phyloP scores from a whole-genome alignment of 805 yeast genomes.

The Kuraishia capsulata region DNA sequence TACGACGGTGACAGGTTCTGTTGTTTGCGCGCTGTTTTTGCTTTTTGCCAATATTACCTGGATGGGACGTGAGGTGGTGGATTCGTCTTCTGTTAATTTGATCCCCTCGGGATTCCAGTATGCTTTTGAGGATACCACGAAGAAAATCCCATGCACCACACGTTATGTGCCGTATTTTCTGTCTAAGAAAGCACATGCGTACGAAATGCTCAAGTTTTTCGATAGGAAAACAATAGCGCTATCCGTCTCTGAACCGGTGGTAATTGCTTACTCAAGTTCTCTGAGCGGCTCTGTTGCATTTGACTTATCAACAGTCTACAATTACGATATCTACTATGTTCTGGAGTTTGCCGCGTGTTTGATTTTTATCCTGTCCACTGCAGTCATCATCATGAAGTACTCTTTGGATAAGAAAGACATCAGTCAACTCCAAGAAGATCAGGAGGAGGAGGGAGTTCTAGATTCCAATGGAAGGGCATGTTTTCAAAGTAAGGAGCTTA shows the following conservation, averaged over 20 bases:
- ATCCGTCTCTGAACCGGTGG: constrained; percentile 16
- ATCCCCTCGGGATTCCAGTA: not conserved
- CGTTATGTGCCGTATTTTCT: not conserved
- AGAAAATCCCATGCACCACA: not conserved
- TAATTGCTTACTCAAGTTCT: not conserved
- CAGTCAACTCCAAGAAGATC: constrained; percentile 5
- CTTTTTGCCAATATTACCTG: constrained; percentile 24
- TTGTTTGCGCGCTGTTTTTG: constrained; percentile 14
- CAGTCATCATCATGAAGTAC: constrained; percentile 33
- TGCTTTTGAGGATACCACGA: not conserved
- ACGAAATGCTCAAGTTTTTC: not conserved
- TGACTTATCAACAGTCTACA: constrained; percentile 22
- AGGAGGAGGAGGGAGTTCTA: constrained; percentile 2
- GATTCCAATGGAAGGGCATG: constrained; percentile 5
- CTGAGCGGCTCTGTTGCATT: constrained; percentile 9
- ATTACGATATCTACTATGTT: constrained; percentile 40
- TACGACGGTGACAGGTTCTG: constrained; percentile 20
- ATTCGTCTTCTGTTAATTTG: not conserved
- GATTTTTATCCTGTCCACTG: constrained; percentile 39
- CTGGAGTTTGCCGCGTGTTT: constrained; percentile 48
- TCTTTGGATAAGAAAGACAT: constrained; percentile 20
- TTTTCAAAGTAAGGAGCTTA: constrained; percentile 26
- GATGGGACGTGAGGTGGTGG: constrained; percentile 13
- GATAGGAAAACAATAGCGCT: constrained; percentile 7
- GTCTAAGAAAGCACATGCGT: not conserved